Evolutionary conservation across 306 rosid species (phyloP).

Genomic region (Cucurbita maxima): DNA sequence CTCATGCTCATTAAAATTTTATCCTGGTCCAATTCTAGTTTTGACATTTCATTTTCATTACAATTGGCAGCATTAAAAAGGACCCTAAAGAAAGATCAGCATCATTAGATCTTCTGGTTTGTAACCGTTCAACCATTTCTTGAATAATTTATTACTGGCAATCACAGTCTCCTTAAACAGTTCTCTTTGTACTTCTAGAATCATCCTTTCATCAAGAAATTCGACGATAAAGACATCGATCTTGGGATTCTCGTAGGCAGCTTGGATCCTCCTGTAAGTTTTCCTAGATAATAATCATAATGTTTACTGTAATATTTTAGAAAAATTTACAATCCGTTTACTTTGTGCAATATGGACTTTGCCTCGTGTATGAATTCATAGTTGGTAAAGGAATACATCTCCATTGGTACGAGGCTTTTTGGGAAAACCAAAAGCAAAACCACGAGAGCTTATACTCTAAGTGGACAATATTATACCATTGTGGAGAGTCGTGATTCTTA

Average conservation of each 20-base stretch:
- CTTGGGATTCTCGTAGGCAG: conserved; percentile 76
- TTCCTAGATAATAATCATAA: conserved; percentile 38
- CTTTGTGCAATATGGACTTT: background rate
- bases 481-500: too few relatives aligned
- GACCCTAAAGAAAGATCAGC: conserved; percentile 60
- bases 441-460: too few relatives aligned
- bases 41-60: conserved; percentile 4
- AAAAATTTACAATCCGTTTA: background rate
- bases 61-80: conserved; percentile 73
- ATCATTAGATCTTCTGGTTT: conserved; percentile 82
- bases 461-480: too few relatives aligned
- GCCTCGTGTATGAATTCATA: background rate
- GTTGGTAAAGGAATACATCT: too few relatives aligned
- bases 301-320: background rate
- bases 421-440: too few relatives aligned
- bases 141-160: background rate
- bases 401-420: too few relatives aligned
- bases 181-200: conserved; percentile 31
- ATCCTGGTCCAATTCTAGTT: background rate
- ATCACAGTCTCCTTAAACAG: background rate
- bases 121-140: conserved; percentile 12
- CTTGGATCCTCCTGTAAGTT: conserved; percentile 87
- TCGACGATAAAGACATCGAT: conserved; percentile 87
- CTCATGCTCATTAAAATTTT: background rate
- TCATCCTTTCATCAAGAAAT: conserved; percentile 94